phyloP scores from a whole-genome alignment of 257 asterid genomes.

The Henckelia pumila region DNA sequence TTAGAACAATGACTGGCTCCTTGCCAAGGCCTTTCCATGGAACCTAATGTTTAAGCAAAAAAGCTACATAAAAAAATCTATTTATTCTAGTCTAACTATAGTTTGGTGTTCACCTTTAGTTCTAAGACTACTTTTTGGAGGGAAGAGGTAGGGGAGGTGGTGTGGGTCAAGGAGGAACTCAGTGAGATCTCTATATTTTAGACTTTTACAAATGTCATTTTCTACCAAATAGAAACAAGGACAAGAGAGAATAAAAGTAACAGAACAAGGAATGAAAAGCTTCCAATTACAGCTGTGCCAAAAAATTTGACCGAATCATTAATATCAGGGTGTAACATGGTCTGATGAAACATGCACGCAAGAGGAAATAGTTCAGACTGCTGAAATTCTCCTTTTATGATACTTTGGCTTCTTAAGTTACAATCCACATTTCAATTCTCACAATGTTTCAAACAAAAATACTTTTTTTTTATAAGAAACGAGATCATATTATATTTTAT shows the following conservation, averaged over 20 bases:
- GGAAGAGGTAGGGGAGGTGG: no score
- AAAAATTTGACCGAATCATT: slow-evolving; percentile 17
- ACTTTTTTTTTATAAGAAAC: no score
- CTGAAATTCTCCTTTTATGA: not conserved
- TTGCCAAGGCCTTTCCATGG: slow-evolving; percentile 99
- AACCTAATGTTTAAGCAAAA: slow-evolving; percentile 51
- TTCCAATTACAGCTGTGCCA: slow-evolving; percentile 16
- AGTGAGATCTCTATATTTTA: not conserved
- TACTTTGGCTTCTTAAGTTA: slow-evolving; percentile 14
- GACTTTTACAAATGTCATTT: slow-evolving; percentile 3
- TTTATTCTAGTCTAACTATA: not conserved
- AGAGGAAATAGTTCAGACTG: slow-evolving; percentile 5
- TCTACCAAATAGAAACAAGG: not conserved
- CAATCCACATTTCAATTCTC: not conserved
- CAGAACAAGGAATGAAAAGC: slow-evolving; percentile 20
- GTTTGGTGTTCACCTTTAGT: not conserved
- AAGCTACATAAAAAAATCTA: slow-evolving; percentile 5
- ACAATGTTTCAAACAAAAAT: slow-evolving; percentile 18
- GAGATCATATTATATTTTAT: no score
- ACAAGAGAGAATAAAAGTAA: not conserved
- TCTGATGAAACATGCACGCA: not conserved
- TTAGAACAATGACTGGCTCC: slow-evolving; percentile 98
- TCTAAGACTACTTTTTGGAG: not conserved
- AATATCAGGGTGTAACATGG: not conserved
- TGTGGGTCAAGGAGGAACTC: not conserved